Conservation (phyloP, 2,329 filamentous ascomycete genomes). For the Knufia fluminis region DNA sequence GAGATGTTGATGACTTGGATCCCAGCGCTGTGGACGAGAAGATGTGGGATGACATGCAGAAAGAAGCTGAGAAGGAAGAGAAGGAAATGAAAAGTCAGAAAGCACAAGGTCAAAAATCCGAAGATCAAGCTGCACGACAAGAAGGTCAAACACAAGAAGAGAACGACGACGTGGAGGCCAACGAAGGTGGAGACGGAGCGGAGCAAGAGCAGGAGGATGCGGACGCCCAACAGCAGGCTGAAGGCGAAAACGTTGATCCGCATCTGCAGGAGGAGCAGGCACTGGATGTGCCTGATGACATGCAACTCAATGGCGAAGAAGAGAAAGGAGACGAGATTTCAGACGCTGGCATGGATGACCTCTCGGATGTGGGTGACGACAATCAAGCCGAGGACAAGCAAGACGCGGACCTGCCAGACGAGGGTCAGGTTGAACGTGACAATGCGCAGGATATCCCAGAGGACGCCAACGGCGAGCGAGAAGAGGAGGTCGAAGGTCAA, state of each 20-base stretch:
- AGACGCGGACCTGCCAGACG: conserved; percentile 33
- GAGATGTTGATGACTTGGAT: conserved; percentile 83
- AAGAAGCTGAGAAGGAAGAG: conserved; percentile 49
- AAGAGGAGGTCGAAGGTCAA: conserved; percentile 28
- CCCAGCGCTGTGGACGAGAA: conserved; percentile 91
- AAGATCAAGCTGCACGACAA: conserved; percentile 55
- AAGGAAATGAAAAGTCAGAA: conserved; percentile 68
- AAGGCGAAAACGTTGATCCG: conserved; percentile 58
- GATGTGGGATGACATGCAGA: conserved; percentile 79
- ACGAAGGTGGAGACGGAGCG: conserved; percentile 32
- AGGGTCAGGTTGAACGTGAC: conserved; percentile 27
- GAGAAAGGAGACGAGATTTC: conserved; percentile 43
- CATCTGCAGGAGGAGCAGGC: conserved; percentile 73
- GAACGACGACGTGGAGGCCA: conserved; percentile 50
- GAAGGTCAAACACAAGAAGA: conserved; percentile 42
- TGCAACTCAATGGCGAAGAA: conserved; percentile 66
- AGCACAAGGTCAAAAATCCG: conserved; percentile 41
- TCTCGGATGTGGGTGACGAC: conserved; percentile 43
- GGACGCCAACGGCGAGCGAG: conserved; percentile 27
- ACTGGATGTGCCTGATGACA: conserved; percentile 76
- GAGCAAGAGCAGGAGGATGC: conserved; percentile 40
- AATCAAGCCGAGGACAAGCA: conserved; percentile 41
- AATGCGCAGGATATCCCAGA: conserved; percentile 24
- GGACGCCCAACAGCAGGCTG: conserved; percentile 54
- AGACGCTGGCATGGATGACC: conserved; percentile 47